Evolutionary conservation across 768 basidiomycete species (phyloP), one percentile per base, ranked within the genome.

Genomic region (Mycena kentingensis): DNA sequence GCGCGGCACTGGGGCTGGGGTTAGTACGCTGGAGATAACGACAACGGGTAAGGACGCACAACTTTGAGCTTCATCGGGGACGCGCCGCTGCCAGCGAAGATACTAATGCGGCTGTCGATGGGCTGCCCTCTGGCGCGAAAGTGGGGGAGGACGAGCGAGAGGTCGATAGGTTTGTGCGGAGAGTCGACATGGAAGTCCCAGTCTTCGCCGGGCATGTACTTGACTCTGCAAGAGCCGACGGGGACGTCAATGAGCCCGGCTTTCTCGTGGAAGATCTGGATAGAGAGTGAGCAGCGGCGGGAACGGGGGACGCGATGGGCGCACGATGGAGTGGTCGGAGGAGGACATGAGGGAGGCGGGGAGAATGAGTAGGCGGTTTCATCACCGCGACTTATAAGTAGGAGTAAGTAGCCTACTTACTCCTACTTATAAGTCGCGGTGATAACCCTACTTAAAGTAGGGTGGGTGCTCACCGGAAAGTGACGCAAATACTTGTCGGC

Each of bases 51-150:
- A 44, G 28, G 38, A 83, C 88, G 62, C 59, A 91, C 89, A 32
- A 91, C 75, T 82, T 84, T 87, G 35, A 87, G 72, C 67, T 85
- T 88, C 46, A 88, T 76, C 5, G 82, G 77, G 15, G 73, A 73
- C 3, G 70, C 65, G 12, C 80, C 71, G 52, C 75, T 77, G 37
- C 76, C 76, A 52, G 89, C 65, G 64, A 82, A 81, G 82, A 90
- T 85, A 64, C 78, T 77, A 73, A 90, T 74, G 34, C 85, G 84
- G 67, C 90, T 83, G 34, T 83, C 79, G 25, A 86, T 66, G 0
- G 89, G 88, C 61, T 90, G 87, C 58, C 81, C 73, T 31, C 81
- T 80, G 11, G 89, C 88, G 35, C 89, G 87, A 63, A 89, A 89
- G 63, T 90, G 89, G 2, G 89, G 89, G 39, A 91, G 73, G 21